These are phyloP conservation scores for Collybiopsis luxurians DNA, from an alignment of 768 basidiomycete genomes.

Conservation along the genomic window DNA sequence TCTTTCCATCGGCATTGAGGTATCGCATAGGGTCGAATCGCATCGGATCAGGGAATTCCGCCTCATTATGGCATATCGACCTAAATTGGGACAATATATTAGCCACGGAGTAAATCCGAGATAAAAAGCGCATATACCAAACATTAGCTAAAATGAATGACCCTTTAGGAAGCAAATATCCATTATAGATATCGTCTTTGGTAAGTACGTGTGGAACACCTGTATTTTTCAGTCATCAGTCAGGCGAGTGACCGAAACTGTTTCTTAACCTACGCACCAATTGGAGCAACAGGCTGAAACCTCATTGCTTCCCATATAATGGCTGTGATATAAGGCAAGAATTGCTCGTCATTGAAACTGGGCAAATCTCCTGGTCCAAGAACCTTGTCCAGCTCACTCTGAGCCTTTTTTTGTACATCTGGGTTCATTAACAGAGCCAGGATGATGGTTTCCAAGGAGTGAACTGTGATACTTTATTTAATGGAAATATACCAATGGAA, in stretches of 20 bases:
- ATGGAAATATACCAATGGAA: neutral
- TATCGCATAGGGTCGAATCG: neutral
- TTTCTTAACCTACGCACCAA: constrained; percentile 14
- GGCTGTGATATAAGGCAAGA: constrained; percentile 28
- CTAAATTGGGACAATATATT: neutral
- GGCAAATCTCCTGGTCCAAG: constrained; percentile 17
- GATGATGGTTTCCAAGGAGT: neutral
- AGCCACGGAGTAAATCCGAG: too few relatives aligned
- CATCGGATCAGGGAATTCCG: neutral
- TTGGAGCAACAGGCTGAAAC: constrained; percentile 22
- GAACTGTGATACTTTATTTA: too few relatives aligned
- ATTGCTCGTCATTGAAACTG: neutral
- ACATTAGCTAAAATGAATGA: too few relatives aligned
- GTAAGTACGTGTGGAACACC: too few relatives aligned
- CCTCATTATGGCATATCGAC: neutral
- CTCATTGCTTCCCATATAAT: constrained; percentile 25
- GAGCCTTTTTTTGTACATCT: neutral
- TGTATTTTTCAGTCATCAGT: too few relatives aligned
- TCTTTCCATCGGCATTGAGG: too few relatives aligned
- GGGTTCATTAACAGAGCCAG: neutral
- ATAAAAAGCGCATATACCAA: too few relatives aligned
- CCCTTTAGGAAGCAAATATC: too few relatives aligned
- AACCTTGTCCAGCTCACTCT: neutral
- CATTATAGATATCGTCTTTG: too few relatives aligned
- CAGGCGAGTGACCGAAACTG: neutral